Conservation (phyloP, 768 basidiomycete genomes). For the Naganishia vishniacii region DNA sequence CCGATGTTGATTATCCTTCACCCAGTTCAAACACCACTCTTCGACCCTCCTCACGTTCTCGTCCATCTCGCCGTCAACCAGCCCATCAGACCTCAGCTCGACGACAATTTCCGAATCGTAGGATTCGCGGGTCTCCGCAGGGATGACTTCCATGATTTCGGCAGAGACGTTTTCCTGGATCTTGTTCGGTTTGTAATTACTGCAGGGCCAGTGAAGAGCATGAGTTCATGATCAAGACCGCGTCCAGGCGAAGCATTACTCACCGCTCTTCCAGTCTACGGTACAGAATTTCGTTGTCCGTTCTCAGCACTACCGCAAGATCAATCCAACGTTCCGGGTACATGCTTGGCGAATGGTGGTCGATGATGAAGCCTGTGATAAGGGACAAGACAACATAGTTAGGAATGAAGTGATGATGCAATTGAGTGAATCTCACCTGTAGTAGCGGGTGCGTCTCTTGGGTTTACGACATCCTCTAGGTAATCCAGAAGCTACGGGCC, state of each 20-base stretch:
- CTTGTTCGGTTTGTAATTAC: conserved; percentile 81
- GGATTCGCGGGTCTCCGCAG: conserved; percentile 79
- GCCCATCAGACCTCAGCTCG: conserved; percentile 62
- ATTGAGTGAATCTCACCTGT: conserved; percentile 20
- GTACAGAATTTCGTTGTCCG: conserved; percentile 82
- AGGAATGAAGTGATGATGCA: not conserved
- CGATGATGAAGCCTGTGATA: conserved; percentile 44
- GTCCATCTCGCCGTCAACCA: conserved; percentile 71
- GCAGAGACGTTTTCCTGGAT: conserved; percentile 98
- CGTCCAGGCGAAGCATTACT: conserved; percentile 35
- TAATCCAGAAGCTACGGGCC: conserved; percentile 71
- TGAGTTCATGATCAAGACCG: too few species aligned
- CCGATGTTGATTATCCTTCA: conserved; percentile 37
- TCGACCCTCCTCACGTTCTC: conserved; percentile 78
- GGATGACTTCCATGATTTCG: conserved; percentile 91
- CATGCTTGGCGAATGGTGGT: conserved; percentile 49
- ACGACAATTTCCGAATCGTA: conserved; percentile 83
- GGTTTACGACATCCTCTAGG: conserved; percentile 57
- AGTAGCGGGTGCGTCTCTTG: conserved; percentile 22
- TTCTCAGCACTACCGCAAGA: conserved; percentile 84
- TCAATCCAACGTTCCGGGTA: conserved; percentile 98
- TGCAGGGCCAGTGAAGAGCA: conserved; percentile 44
- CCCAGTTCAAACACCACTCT: conserved; percentile 80
- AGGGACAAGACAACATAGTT: not conserved
- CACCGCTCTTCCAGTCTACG: conserved; percentile 84